phyloP scores from a whole-genome alignment of 352 stramenopile genomes.

The Globisporangium alternatum region DNA sequence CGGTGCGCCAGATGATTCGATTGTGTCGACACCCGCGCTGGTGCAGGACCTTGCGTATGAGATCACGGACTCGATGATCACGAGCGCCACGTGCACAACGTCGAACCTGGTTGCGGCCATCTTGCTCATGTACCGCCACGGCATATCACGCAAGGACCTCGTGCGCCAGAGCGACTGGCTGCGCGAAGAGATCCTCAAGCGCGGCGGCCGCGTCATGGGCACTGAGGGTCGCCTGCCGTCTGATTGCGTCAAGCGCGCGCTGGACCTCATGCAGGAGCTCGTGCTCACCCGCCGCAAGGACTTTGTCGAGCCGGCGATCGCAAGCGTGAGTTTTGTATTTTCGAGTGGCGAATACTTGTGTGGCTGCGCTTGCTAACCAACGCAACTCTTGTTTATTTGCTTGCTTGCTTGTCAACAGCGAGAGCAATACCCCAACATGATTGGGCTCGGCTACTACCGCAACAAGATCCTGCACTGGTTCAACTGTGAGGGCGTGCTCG shows the following conservation, averaged over 20 bases:
- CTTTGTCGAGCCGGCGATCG: constrained; percentile 75
- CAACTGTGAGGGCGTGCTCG: constrained; percentile 71
- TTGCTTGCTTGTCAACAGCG: constrained; percentile 32
- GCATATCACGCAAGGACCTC: constrained; percentile 68
- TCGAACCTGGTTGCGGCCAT: constrained; percentile 75
- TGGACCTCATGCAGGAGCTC: constrained; percentile 68
- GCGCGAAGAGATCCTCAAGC: constrained; percentile 60
- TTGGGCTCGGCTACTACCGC: constrained; percentile 83
- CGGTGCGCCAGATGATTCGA: constrained; percentile 16
- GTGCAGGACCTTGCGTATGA: constrained; percentile 69
- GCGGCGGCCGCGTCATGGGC: constrained; percentile 65
- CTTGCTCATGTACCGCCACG: constrained; percentile 75
- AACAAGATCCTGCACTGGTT: constrained; percentile 90
- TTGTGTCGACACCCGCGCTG: constrained; percentile 35
- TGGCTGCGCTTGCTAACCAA: constrained; percentile 8
- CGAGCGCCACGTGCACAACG: constrained; percentile 63
- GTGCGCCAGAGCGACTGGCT: constrained; percentile 77
- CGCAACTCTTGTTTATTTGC: constrained; percentile 9
- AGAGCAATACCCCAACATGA: constrained; percentile 85
- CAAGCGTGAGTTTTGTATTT: constrained; percentile 37
- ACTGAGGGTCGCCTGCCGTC: constrained; percentile 65
- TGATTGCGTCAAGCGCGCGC: constrained; percentile 62
- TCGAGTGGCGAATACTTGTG: background rate
- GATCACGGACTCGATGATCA: constrained; percentile 72
- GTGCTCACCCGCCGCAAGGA: constrained; percentile 71